Conservation (phyloP, 2,329 filamentous ascomycete species). For the Colletotrichum higginsianum region DNA sequence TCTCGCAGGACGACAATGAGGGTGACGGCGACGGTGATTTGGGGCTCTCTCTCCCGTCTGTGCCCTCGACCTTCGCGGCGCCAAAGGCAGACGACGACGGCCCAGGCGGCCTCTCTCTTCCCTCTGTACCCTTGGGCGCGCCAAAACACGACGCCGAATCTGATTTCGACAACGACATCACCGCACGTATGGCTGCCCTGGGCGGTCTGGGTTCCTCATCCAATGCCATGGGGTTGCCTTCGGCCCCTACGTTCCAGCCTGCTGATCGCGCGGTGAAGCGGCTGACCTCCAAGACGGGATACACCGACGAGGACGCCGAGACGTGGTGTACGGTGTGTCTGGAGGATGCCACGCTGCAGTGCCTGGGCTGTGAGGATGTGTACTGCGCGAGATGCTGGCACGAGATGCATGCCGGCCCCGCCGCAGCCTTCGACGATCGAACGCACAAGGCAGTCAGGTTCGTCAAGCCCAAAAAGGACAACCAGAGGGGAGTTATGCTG, state of each 20-base stretch:
- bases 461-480: conserved; percentile 54
- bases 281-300: conserved; percentile 58
- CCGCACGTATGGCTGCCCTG: conserved; percentile 67
- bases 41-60: conserved; percentile 54
- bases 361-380: conserved; percentile 81
- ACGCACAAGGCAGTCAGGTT: conserved; percentile 78
- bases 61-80: conserved; percentile 55
- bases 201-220: conserved; percentile 53
- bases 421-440: conserved; percentile 79
- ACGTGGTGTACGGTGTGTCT: conserved; percentile 88
- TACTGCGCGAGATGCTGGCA: conserved; percentile 87
- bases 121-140: conserved; percentile 60
- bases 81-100: conserved; percentile 29
- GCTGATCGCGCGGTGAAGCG: conserved; percentile 57
- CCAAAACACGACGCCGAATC: conserved; percentile 53
- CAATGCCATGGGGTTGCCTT: conserved; percentile 58
- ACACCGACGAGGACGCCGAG: conserved; percentile 79
- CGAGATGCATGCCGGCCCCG: conserved; percentile 81
- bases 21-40: conserved; percentile 39
- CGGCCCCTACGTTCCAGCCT: conserved; percentile 66
- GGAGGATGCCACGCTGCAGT: conserved; percentile 81
- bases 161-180: conserved; percentile 62
- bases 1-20: conserved; percentile 32
- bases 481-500: conserved; percentile 53
- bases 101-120: conserved; percentile 55